phyloP scores from a whole-genome alignment of 2,329 filamentous ascomycete species.

The Aureobasidium leucospermi region DNA sequence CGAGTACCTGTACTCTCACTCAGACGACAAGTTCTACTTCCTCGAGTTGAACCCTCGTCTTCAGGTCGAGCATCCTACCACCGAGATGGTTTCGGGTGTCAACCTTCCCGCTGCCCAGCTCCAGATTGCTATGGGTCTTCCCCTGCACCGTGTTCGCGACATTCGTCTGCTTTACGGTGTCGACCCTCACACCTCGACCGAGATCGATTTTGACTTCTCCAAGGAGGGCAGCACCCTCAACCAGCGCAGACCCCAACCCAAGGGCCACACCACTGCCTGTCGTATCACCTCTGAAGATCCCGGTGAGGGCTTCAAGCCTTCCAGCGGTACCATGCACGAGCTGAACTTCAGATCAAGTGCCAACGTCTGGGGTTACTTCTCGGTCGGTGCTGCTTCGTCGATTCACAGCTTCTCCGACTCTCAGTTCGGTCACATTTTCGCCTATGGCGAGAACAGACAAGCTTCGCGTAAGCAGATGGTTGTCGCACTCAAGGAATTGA shows the following conservation, averaged over 20 bases:
- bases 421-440: constrained; percentile 98
- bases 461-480: constrained; percentile 99
- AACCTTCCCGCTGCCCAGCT: constrained; percentile 95
- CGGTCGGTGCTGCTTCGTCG: constrained; percentile 88
- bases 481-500: constrained; percentile 94
- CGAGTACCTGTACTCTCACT: constrained; percentile 96
- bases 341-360: constrained; percentile 98
- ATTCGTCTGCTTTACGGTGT: constrained; percentile 94
- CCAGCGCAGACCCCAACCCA: constrained; percentile 84
- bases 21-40: constrained; percentile 99
- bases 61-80: constrained; percentile 98
- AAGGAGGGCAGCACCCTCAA: constrained; percentile 73
- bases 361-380: constrained; percentile 99
- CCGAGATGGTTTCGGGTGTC: constrained; percentile 98
- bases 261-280: constrained; percentile 95
- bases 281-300: constrained; percentile 99
- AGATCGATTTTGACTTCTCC: constrained; percentile 96
- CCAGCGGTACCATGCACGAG: constrained; percentile 97
- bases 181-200: constrained; percentile 75
- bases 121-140: constrained; percentile 97
- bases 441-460: constrained; percentile 93
- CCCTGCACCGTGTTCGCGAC: constrained; percentile 88
- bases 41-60: constrained; percentile 97
- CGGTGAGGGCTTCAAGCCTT: constrained; percentile 98
- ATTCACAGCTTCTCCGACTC: constrained; percentile 99